Evolutionary conservation across 495 filamentous ascomycete species (phyloP).

Genomic region (Oleoguttula mirabilis): DNA sequence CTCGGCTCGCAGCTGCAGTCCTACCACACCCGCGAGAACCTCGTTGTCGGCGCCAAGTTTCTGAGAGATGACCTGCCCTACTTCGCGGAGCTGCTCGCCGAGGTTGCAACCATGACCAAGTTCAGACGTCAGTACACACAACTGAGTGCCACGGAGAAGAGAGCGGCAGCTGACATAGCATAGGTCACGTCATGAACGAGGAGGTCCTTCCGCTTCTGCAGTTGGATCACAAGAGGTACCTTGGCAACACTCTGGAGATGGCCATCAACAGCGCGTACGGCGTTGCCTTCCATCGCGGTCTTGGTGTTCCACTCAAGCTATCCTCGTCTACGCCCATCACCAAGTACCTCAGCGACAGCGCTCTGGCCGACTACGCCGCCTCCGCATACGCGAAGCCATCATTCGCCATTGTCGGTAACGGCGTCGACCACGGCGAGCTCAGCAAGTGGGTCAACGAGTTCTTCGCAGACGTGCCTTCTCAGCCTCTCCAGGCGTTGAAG

Average conservation of each 20-base stretch:
- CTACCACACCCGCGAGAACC: constrained; percentile 81
- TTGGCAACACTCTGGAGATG: constrained; percentile 52
- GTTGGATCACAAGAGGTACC: constrained; percentile 54
- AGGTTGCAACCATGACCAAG: constrained; percentile 77
- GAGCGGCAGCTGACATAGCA: constrained; percentile 11
- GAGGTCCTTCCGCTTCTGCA: constrained; percentile 63
- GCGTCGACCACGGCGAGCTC: constrained; percentile 61
- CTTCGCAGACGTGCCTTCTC: constrained; percentile 49
- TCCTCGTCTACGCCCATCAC: constrained; percentile 53
- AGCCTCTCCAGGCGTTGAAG: constrained; percentile 29
- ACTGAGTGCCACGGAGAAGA: neutral
- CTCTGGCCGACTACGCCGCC: constrained; percentile 57
- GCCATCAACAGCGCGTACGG: constrained; percentile 78
- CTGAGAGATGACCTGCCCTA: constrained; percentile 90
- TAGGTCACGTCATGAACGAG: constrained; percentile 81
- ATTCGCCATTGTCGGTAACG: constrained; percentile 82
- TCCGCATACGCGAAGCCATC: constrained; percentile 77
- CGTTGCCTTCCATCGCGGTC: constrained; percentile 86
- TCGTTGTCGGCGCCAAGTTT: constrained; percentile 87
- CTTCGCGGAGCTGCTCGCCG: constrained; percentile 88
- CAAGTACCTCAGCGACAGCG: constrained; percentile 63
- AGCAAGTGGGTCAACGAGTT: constrained; percentile 88
- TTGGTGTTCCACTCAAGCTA: constrained; percentile 64
- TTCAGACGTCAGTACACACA: constrained; percentile 35
- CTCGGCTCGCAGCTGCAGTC: constrained; percentile 75